phyloP scores from a whole-genome alignment of 2,329 filamentous ascomycete genomes.

The Teratosphaeria pseudoeucalypti region DNA sequence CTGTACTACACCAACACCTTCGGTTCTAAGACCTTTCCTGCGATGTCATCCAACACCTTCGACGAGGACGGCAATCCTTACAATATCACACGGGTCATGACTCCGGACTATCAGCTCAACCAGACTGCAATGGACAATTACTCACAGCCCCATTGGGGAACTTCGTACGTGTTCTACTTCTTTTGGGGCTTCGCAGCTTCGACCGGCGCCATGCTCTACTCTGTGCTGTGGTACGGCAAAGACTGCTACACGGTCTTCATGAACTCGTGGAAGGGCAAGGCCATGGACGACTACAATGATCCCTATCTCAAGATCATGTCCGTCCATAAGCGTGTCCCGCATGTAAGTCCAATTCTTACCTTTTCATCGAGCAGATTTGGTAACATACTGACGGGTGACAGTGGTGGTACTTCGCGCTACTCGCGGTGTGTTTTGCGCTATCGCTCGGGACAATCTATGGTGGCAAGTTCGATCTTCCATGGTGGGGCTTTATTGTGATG shows the following conservation, averaged over 20 bases:
- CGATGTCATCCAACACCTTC: conserved; percentile 54
- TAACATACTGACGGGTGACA: conserved; percentile 2
- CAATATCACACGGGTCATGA: conserved; percentile 69
- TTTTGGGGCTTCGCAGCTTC: conserved; percentile 28
- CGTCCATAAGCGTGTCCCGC: conserved; percentile 15
- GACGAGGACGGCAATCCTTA: conserved; percentile 75
- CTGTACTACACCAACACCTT: conserved; percentile 71
- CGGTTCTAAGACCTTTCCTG: conserved; percentile 58
- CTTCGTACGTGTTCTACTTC: conserved; percentile 25
- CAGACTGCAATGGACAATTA: conserved; percentile 14
- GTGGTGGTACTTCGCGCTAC: conserved; percentile 24
- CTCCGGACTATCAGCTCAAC: conserved; percentile 44
- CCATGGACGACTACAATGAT: conserved; percentile 18
- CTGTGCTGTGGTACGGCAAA: conserved; percentile 21
- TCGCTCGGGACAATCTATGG: conserved; percentile 21
- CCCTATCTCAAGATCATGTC: conserved; percentile 25
- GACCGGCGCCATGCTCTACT: conserved; percentile 22
- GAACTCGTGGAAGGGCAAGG: conserved; percentile 12
- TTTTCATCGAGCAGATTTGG: too few relatives aligned
- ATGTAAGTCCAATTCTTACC: too few relatives aligned
- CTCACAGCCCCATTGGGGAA: conserved; percentile 20
- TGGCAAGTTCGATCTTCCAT: conserved; percentile 19
- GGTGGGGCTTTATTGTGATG: conserved; percentile 23
- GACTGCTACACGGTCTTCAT: conserved; percentile 8
- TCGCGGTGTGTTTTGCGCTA: conserved; percentile 17